Evolutionary conservation across 2,329 filamentous ascomycete species (phyloP), one percentile per base, ranked within the genome.

Genomic region (Incumbomyces delicatus): DNA sequence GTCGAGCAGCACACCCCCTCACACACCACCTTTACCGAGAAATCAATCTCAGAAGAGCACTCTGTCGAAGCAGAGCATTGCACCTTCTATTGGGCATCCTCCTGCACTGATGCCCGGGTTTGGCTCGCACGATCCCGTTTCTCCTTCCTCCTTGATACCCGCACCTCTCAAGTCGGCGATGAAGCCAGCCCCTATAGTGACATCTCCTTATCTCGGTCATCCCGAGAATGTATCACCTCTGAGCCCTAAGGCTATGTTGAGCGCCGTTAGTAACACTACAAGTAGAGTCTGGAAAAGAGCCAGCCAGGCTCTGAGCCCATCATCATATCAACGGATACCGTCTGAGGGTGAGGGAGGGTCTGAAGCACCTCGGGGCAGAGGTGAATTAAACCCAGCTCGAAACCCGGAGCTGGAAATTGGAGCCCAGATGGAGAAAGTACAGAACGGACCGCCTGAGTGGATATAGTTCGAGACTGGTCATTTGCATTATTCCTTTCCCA

Each of bases 1-100:
- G 11, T 44, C 41, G 13, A 44, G 41, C 20, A 38, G 20, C 42
- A 45, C 42, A 45, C 42, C 42, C 4, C 42, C 42, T 11, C 13
- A 37, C 20, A 45, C 34, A 17, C 42, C 34, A 38, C 33, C 42
- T 5, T 31, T 45, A 22, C 42, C 42, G 14, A 22, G 42, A 22
- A 37, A n/a, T 14, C n/a, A 37, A 13, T 45, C 33, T 3, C 41
- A 44, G 18, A 44, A 44, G 31, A 44, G 41, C 32, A 35, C 30
- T 10, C 11, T 27, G 2, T 27, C 38, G 11, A 27, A 12, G 6
- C 10, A 16, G 7, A 29, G 17, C 29, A 29, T 6, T n/a, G 30
- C 30, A 13, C 34, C 42, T 30, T 38, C 42, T 10, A 16, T 38
- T 12, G 42, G 22, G 12, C 11, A 31, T 18, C 42, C 42, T 34